Conservation (phyloP, 768 basidiomycete species). For the Rhizopogon vulgaris region DNA sequence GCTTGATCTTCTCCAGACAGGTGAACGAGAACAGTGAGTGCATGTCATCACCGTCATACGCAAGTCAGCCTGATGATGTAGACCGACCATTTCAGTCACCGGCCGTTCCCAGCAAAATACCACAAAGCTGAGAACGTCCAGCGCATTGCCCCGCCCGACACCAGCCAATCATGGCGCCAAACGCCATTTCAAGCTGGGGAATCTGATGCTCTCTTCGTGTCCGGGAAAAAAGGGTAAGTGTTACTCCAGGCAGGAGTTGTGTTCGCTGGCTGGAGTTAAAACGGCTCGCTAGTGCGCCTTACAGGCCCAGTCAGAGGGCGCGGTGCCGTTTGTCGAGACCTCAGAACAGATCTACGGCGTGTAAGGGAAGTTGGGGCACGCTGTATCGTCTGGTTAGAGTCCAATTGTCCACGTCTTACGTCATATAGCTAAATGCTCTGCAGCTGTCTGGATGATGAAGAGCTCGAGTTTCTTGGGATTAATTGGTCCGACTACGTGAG, state of each 20-base stretch:
- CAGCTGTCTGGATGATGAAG: slow-evolving; percentile 82
- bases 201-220: slow-evolving; percentile 84
- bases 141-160: slow-evolving; percentile 3
- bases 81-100: not conserved
- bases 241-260: not conserved
- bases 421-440: not conserved
- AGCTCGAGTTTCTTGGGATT: slow-evolving; percentile 80
- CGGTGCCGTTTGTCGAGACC: slow-evolving; percentile 75
- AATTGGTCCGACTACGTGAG: slow-evolving; percentile 75
- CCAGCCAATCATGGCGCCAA: slow-evolving; percentile 4
- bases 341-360: slow-evolving; percentile 68
- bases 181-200: slow-evolving; percentile 52
- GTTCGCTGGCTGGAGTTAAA: not conserved
- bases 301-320: slow-evolving; percentile 74
- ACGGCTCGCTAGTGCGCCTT: slow-evolving; percentile 47
- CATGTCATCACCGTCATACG: not conserved
- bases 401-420: not conserved
- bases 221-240: slow-evolving; percentile 85
- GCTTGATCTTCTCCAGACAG: slow-evolving; percentile 4
- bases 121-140: slow-evolving; percentile 9
- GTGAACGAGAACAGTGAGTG: slow-evolving; percentile 1
- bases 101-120: not conserved
- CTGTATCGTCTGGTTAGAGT: slow-evolving; percentile 73
- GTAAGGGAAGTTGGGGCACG: slow-evolving; percentile 69
- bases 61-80: not conserved